Evolutionary conservation across 495 filamentous ascomycete genomes (phyloP).

Genomic region (Aspergillus cavernicola): DNA sequence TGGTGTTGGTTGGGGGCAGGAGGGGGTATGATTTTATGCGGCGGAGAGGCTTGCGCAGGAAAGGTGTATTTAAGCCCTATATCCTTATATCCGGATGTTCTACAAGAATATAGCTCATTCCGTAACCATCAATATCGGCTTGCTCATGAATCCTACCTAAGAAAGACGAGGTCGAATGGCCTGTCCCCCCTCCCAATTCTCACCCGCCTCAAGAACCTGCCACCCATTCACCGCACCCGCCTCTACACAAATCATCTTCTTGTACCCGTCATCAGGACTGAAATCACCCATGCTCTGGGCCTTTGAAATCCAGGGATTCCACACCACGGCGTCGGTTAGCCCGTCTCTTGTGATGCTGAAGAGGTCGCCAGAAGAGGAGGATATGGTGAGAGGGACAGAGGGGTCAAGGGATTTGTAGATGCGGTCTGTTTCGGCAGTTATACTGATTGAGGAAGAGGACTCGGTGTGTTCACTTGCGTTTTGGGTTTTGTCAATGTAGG

Average conservation of each 20-base stretch:
- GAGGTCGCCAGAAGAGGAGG: constrained; percentile 58
- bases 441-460: constrained; percentile 44
- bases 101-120: no score
- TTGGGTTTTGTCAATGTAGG: constrained; percentile 80
- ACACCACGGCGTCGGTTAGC: constrained; percentile 83
- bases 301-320: constrained; percentile 95
- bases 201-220: constrained; percentile 79
- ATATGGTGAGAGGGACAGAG: constrained; percentile 40
- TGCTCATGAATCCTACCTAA: no score
- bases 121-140: no score
- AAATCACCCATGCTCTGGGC: constrained; percentile 82
- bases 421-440: constrained; percentile 79
- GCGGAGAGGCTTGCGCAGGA: no score
- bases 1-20: no score
- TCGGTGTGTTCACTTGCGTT: constrained; percentile 56
- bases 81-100: no score
- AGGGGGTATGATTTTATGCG: no score
- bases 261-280: constrained; percentile 80
- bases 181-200: constrained; percentile 87
- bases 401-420: constrained; percentile 68
- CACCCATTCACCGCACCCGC: constrained; percentile 78
- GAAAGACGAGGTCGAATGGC: constrained; percentile 49
- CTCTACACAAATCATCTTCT: constrained; percentile 92
- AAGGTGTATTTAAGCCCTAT: no score
- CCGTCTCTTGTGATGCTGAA: constrained; percentile 77